Percentiles rank a stretch among this genome's conserved stretches.
Evolutionary conservation across 805 yeast species (phyloP).

Genomic region (Kregervanrija fluxuum): DNA sequence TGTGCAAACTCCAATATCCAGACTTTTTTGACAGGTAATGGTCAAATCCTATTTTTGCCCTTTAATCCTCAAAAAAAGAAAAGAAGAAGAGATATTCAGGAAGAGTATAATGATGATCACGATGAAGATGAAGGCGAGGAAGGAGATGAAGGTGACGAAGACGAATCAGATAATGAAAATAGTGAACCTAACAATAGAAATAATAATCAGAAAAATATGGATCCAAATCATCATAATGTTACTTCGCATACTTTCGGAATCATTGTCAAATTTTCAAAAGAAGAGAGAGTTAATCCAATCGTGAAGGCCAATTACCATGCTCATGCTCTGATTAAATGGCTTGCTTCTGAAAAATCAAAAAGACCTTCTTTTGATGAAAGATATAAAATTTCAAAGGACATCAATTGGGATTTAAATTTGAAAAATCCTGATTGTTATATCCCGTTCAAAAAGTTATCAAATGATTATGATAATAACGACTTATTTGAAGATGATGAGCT

Average conservation of each 20-base stretch:
- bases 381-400: constrained; percentile 32
- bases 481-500: constrained; percentile 12
- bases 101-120: constrained; percentile 13
- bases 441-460: constrained; percentile 19
- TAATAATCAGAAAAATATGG: not conserved
- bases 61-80: constrained; percentile 26
- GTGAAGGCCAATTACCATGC: constrained; percentile 37
- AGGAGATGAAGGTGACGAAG: constrained; percentile 21
- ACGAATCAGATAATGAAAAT: constrained; percentile 5
- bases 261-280: constrained; percentile 37
- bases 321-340: constrained; percentile 39
- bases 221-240: constrained; percentile 18
- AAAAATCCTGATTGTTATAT: constrained; percentile 31
- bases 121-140: constrained; percentile 15
- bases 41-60: constrained; percentile 28
- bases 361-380: constrained; percentile 37
- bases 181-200: constrained; percentile 1
- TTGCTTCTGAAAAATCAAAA: constrained; percentile 35
- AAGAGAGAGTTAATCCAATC: constrained; percentile 29
- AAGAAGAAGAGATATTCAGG: constrained; percentile 8
- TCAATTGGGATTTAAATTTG: constrained; percentile 37
- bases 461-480: constrained; percentile 2
- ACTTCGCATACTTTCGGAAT: constrained; percentile 45
- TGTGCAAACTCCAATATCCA: constrained; percentile 12
- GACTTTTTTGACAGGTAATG: constrained; percentile 26